Conservation (phyloP, 1,284 basidiomycete genomes). For the Trametes versicolor region DNA sequence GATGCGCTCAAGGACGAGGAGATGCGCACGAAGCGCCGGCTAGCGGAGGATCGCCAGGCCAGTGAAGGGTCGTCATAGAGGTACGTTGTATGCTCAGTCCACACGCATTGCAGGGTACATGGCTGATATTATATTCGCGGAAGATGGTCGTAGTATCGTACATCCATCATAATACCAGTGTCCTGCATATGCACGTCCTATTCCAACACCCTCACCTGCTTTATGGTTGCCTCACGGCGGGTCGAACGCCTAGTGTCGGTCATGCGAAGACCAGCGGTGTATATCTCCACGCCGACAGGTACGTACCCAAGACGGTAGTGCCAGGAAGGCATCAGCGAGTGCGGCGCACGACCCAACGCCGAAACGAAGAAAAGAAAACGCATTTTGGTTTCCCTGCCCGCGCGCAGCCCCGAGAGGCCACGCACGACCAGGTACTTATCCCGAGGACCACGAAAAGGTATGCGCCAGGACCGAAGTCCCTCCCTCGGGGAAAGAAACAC, state of each 20-base stretch:
- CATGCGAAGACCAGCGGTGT: too few species aligned
- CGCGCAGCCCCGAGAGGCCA: background rate
- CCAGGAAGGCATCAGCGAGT: too few species aligned
- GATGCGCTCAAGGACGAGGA: slow-evolving; percentile 63
- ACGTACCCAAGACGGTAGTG: background rate
- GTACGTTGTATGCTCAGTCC: background rate
- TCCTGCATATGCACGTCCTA: too few species aligned
- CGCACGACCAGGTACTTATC: background rate
- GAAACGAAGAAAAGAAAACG: background rate
- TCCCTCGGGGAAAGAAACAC: background rate
- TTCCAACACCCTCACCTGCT: too few species aligned
- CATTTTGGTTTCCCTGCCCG: background rate
- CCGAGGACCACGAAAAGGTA: background rate
- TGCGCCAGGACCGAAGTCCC: background rate
- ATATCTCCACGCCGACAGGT: too few species aligned
- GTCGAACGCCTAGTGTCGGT: too few species aligned
- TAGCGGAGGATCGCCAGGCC: slow-evolving; percentile 6
- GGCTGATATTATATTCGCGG: too few species aligned
- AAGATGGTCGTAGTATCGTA: too few species aligned
- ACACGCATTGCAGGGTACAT: too few species aligned
- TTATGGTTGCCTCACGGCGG: too few species aligned
- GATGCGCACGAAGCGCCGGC: slow-evolving; percentile 14
- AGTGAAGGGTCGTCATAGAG: slow-evolving; percentile 6
- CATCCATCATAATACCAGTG: too few species aligned
- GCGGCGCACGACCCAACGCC: background rate